A percentile compares a stretch with the other conserved stretches of the same genome.
Conservation (phyloP, 345 rosid genomes). For the Acer campestre region DNA sequence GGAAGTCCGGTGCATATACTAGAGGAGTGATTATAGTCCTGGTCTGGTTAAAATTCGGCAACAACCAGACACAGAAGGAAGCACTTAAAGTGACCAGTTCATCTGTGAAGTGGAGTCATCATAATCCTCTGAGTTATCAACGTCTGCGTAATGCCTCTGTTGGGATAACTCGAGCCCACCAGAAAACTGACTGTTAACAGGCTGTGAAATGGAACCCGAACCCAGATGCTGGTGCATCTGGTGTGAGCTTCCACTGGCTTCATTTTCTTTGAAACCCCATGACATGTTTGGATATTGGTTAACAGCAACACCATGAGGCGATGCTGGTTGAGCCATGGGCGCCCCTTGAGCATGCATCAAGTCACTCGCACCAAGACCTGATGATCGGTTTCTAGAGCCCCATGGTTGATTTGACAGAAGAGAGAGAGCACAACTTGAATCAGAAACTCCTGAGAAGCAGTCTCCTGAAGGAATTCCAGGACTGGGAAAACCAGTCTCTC, state of each 20-base stretch:
- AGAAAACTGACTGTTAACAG: constrained; percentile 40
- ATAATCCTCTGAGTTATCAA: constrained; percentile 54
- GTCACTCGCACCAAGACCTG: constrained; percentile 39
- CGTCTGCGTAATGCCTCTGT: constrained; percentile 59
- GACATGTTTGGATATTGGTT: constrained; percentile 51
- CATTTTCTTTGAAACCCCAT: constrained; percentile 60
- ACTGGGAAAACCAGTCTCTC: constrained; percentile 52
- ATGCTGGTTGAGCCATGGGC: constrained; percentile 53
- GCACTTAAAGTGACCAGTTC: constrained; percentile 69
- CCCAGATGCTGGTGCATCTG: constrained; percentile 53
- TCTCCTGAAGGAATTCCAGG: constrained; percentile 56
- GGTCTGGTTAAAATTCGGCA: background rate
- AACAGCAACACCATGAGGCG: constrained; percentile 39
- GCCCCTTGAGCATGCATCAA: constrained; percentile 42
- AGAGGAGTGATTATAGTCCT: background rate
- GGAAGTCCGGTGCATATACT: background rate
- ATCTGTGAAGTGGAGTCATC: constrained; percentile 62
- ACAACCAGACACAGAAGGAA: background rate
- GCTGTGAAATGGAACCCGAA: constrained; percentile 51
- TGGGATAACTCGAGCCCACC: constrained; percentile 56
- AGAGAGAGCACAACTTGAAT: constrained; percentile 99
- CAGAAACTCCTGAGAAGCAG: constrained; percentile 65
- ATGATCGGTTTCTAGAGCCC: constrained; percentile 45
- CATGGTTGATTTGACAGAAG: constrained; percentile 98
- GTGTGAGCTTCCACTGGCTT: constrained; percentile 34